These are phyloP conservation scores for Hortiboletus rubellus DNA, from an alignment of 1,284 basidiomycete genomes.

Conservation along the genomic window DNA sequence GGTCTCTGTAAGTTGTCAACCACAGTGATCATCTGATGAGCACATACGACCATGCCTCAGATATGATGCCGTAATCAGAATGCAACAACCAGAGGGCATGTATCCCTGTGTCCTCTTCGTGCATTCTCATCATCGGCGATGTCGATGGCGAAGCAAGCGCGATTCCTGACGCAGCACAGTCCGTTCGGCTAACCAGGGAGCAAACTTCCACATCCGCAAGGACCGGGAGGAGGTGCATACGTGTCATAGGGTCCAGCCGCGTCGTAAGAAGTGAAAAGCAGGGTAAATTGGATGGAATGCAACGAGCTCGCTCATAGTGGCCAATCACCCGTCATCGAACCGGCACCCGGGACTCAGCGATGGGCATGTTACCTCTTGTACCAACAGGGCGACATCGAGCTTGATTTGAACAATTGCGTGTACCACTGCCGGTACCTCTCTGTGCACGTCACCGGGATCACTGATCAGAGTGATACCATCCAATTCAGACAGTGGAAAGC, in stretches of 20 bases:
- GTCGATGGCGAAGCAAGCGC: conserved; percentile 5
- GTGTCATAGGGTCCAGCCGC: conserved; percentile 21
- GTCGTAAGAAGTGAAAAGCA: conserved; percentile 7
- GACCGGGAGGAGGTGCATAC: neutral
- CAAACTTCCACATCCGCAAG: neutral
- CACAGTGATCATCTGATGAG: no score
- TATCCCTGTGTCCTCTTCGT: conserved; percentile 10
- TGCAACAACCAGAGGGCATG: neutral
- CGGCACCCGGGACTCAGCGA: neutral
- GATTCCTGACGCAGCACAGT: conserved; percentile 2
- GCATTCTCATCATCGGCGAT: conserved; percentile 5
- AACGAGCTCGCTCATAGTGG: neutral
- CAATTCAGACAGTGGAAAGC: neutral
- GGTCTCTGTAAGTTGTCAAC: no score
- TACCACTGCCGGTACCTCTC: neutral
- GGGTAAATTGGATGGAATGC: neutral
- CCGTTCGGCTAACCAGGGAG: conserved; percentile 1
- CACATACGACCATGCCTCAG: no score
- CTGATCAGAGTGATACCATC: conserved; percentile 8
- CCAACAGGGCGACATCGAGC: neutral
- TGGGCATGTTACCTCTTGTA: neutral
- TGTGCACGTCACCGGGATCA: conserved; percentile 8
- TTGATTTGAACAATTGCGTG: conserved; percentile 9
- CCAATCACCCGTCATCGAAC: neutral
- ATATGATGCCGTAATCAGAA: conserved; percentile 9